Evolutionary conservation across 345 rosid genomes (phyloP).

Genomic region (Toxicodendron radicans): DNA sequence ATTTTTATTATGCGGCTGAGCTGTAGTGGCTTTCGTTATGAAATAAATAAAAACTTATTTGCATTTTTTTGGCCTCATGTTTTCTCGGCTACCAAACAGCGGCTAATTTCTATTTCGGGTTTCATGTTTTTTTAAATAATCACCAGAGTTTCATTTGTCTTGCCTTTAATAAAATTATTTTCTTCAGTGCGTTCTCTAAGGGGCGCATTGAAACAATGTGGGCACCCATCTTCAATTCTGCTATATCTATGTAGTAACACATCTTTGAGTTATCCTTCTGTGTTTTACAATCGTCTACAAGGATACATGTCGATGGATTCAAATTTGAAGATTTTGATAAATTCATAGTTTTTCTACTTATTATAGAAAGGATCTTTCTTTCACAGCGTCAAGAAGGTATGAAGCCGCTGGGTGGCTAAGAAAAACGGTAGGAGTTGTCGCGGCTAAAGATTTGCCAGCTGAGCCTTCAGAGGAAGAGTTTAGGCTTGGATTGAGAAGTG

Average conservation of each 20-base stretch:
- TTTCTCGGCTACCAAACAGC: neutral
- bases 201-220: neutral
- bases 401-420: constrained; percentile 89
- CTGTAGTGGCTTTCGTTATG: neutral
- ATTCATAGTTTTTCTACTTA: neutral
- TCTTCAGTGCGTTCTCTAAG: neutral
- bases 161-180: neutral
- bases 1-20: neutral
- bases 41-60: neutral
- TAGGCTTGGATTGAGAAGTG: constrained; percentile 83
- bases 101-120: neutral
- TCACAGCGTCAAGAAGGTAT: constrained; percentile 61
- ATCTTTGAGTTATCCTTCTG: neutral
- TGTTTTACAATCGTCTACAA: neutral
- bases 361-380: constrained; percentile 19
- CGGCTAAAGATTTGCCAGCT: constrained; percentile 79
- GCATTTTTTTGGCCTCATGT: neutral
- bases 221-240: neutral
- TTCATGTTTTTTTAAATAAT: neutral
- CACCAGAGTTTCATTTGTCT: neutral
- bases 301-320: neutral
- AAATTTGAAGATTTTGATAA: neutral
- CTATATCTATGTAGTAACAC: neutral
- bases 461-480: constrained; percentile 86
- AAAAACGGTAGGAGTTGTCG: constrained; percentile 73